These are phyloP conservation scores for Trichoderma lentiforme DNA, from an alignment of 2,329 filamentous ascomycete species.

Conservation along the genomic window DNA sequence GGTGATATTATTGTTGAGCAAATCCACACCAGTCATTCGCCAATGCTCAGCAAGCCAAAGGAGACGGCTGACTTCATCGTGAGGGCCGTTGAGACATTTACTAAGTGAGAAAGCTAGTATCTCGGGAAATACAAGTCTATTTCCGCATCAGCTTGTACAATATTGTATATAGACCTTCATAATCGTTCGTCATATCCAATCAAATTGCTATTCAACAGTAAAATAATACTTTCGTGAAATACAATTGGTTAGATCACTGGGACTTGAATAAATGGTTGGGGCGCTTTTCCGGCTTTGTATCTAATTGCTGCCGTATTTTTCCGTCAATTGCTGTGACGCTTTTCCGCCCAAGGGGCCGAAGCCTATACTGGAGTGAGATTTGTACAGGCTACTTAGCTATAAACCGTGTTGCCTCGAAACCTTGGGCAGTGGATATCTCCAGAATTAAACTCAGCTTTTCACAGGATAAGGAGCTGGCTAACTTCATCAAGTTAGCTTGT, in stretches of 20 bases:
- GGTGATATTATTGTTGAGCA: conserved; percentile 37
- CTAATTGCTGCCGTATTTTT: neutral
- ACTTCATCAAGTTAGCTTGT: neutral
- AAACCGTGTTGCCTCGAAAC: too few species aligned
- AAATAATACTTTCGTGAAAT: neutral
- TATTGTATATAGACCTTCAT: neutral
- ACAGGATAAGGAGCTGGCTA: neutral
- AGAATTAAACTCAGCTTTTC: neutral
- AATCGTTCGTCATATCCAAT: neutral
- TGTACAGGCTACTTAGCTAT: neutral
- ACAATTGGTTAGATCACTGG: neutral
- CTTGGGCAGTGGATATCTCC: neutral
- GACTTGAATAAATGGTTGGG: neutral
- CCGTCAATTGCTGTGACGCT: neutral
- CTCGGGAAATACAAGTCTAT: neutral
- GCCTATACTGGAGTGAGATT: neutral
- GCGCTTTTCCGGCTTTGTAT: neutral
- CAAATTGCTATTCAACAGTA: neutral
- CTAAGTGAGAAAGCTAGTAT: neutral
- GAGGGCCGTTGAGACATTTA: conserved; percentile 25
- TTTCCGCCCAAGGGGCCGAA: neutral
- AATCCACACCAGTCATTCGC: conserved; percentile 46
- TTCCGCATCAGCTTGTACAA: neutral
- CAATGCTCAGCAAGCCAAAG: conserved; percentile 45
- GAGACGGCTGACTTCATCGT: conserved; percentile 38